Base-by-base conservation (phyloP, 2,329 filamentous ascomycete species). In the Clathrospora elynae region DNA sequence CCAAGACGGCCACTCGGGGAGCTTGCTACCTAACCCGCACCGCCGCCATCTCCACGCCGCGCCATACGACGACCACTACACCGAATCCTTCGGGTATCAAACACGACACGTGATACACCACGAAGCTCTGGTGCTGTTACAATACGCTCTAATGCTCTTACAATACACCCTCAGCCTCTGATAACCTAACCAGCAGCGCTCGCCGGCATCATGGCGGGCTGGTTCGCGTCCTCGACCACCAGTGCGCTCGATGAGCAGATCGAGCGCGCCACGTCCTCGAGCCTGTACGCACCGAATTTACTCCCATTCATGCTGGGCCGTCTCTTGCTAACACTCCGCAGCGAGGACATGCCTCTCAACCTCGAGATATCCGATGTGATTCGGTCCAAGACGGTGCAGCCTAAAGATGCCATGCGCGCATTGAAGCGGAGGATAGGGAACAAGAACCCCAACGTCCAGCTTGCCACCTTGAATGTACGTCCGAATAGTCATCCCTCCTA, bases 341-440 rank as follows among this genome's bases (percentile, higher is more conserved):
- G 90, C 58, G 91, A 99, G 74, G 92, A 99, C 67, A 97, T 99
- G 70, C 87, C 93, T 26, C 83, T 96, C 59, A 97, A 97, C 70
- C 85, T 99, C 65, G 93, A 99, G 73, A 97, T 99, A 61, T 96
- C 92, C 71, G 93, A 99, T 75, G 79, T 95, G 60, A 96, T 99
- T 71, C 84, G 93, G 61, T 97, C 91, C 64, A 97, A 97, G 77
- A 95, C 90, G 12, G 92, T 99, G 35, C 90, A 91, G 71, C 92
- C 93, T 39, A 96, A 92, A 73, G 93, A 99, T 73, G 93, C 93
- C 51, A 99, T 99, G 93, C 88, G 90, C 70, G 92, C 90, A 29
- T 77, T 99, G 64, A 97, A 96, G 76, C 84, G 84, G 68, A 86
- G 93, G 70, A 90, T 99, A 77, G 90, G 89, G 73, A 90, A 96